Percentiles rank a stretch among this genome's conserved stretches.
These are phyloP conservation scores for Paecilomyces formosus DNA, from an alignment of 2,329 filamentous ascomycete genomes.

Conservation along the genomic window DNA sequence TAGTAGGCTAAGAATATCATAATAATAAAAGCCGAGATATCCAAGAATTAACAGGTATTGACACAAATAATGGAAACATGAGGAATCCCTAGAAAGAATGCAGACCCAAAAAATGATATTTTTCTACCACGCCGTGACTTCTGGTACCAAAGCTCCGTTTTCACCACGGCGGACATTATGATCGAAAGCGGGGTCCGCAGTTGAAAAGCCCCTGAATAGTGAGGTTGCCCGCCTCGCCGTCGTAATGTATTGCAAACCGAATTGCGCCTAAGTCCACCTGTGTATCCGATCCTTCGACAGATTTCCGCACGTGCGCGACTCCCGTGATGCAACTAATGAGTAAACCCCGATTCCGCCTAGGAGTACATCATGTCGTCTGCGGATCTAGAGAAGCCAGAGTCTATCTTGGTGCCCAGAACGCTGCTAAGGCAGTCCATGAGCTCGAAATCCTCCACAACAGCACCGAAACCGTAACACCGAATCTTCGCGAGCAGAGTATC, in stretches of 20 bases:
- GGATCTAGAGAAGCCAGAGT: conserved; percentile 15
- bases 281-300: neutral
- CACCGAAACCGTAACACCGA: conserved; percentile 79
- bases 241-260: neutral
- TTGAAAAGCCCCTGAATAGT: neutral
- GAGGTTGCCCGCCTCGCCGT: neutral
- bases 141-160: neutral
- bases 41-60: neutral
- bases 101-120: neutral
- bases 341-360: conserved; percentile 6
- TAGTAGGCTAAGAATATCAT: neutral
- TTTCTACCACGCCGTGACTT: neutral
- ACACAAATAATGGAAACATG: neutral
- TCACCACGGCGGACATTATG: neutral
- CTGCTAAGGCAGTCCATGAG: conserved; percentile 65
- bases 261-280: neutral
- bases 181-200: neutral
- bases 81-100: neutral
- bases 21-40: neutral
- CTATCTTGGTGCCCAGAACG: conserved; percentile 46
- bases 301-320: neutral
- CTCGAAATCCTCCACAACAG: conserved; percentile 62
- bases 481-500: conserved; percentile 72
- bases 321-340: neutral
- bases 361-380: conserved; percentile 27